These are phyloP conservation scores for Cyberlindnera lachancei DNA, from an alignment of 805 yeast species.

Conservation along the genomic window DNA sequence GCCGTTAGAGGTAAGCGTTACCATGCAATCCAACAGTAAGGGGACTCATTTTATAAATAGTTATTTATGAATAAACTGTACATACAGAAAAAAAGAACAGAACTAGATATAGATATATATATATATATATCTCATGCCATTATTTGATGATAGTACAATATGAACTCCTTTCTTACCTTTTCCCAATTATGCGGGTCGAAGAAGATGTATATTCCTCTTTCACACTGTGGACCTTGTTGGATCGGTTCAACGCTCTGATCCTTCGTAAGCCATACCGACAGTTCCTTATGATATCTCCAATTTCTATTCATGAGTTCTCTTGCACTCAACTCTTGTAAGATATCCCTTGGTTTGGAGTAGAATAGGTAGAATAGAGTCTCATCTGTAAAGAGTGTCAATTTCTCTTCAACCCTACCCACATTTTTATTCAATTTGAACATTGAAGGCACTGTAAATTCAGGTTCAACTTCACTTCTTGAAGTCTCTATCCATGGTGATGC, in stretches of 20 bases:
- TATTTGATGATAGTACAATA: conserved; percentile 53
- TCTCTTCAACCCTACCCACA: conserved; percentile 25
- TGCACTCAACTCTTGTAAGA: conserved; percentile 89
- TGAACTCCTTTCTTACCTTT: conserved; percentile 70
- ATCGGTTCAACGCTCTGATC: conserved; percentile 86
- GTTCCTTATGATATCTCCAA: conserved; percentile 95
- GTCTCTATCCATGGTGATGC: conserved; percentile 97
- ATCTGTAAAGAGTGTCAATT: conserved; percentile 64
- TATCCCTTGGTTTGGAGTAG: conserved; percentile 88
- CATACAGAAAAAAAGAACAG: too few relatives aligned
- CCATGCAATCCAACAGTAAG: conserved; percentile 54
- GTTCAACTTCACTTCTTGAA: conserved; percentile 83
- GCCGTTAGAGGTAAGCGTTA: conserved; percentile 96
- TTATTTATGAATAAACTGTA: too few relatives aligned
- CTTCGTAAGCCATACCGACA: conserved; percentile 95
- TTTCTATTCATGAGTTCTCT: conserved; percentile 84
- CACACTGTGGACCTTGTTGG: conserved; percentile 73
- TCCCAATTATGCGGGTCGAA: conserved; percentile 97
- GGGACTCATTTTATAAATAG: too few relatives aligned
- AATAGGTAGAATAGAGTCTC: conserved; percentile 91
- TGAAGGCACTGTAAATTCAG: conserved; percentile 61
- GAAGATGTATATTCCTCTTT: conserved; percentile 87
- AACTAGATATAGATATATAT: too few relatives aligned
- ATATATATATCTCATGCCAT: conserved; percentile 28
- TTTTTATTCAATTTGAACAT: conserved; percentile 18